phyloP scores from a whole-genome alignment of 2,329 filamentous ascomycete species.

The Monosporascus sp. region DNA sequence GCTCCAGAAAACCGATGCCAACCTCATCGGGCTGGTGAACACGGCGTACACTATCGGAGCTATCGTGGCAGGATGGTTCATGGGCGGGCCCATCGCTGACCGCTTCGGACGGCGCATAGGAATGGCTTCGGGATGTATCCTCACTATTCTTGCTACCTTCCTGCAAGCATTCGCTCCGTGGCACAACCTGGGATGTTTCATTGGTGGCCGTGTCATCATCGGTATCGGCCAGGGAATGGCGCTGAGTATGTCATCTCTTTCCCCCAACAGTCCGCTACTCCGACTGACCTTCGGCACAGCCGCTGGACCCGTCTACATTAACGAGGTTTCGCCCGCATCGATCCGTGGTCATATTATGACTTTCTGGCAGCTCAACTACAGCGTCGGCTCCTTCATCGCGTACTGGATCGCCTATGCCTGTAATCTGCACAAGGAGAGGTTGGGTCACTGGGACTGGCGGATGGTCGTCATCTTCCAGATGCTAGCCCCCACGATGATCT shows the following conservation, averaged over 20 bases:
- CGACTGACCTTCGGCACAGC: conserved; percentile 32
- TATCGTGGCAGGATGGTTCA: conserved; percentile 64
- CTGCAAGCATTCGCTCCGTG: conserved; percentile 61
- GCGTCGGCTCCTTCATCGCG: conserved; percentile 59
- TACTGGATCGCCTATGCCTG: conserved; percentile 63
- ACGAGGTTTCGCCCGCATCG: conserved; percentile 58
- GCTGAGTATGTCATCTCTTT: conserved; percentile 37
- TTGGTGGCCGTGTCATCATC: conserved; percentile 63
- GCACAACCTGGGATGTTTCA: conserved; percentile 59
- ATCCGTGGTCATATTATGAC: conserved; percentile 65
- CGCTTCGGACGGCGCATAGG: conserved; percentile 57
- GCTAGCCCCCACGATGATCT: conserved; percentile 58
- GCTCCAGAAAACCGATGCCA: conserved; percentile 33
- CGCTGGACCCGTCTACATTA: conserved; percentile 65
- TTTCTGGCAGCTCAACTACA: conserved; percentile 66
- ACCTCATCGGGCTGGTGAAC: conserved; percentile 51
- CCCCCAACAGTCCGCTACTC: conserved; percentile 11
- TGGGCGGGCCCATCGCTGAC: conserved; percentile 59
- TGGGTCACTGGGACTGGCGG: conserved; percentile 70
- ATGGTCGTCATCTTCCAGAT: conserved; percentile 70
- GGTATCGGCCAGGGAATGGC: conserved; percentile 67
- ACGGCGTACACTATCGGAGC: conserved; percentile 67
- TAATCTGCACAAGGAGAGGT: conserved; percentile 44
- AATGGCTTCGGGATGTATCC: conserved; percentile 58
- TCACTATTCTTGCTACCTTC: conserved; percentile 64